Base-by-base conservation (phyloP, 805 yeast genomes). In the Candida vartiovaarae region DNA sequence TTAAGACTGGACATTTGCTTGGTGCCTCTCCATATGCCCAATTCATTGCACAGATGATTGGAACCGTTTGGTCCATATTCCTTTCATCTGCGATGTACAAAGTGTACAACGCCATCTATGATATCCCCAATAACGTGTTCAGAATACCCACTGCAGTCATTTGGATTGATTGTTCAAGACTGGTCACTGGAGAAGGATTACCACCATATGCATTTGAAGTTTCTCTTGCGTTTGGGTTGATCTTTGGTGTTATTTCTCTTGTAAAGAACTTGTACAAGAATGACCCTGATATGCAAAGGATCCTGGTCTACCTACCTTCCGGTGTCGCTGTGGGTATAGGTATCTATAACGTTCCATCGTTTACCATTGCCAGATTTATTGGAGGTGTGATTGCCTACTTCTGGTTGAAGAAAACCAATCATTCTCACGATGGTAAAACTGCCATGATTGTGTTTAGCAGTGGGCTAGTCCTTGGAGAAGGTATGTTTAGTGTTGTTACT, bases 251-350 rank as follows among this genome's bases (percentile, higher is more conserved):
- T 2, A 76, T 89, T 6, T 75, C 95, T 0, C 64, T 89, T 32
- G 52, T 80, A 15, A 80, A 80, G 48, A 77, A 87, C 50, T 51
- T 81, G 4, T 70, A 80, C 11, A 70, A 73, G 40, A 63, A 64
- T 32, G 52, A 63, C 8, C 52, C 43, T 41, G 61, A 55, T 36
- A 62, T 59, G 43, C 66, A 70, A 40, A 64, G 63, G 39, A 70
- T 69, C 44, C 54, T 78, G 45, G 65, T 71, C 2, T 86, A 74
- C 65, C 65, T 91, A 27, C 99, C 99, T 1, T 82, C 88, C 24
- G 99, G 99, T 9, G 95, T 93, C 27, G 97, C 99, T 3, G 96
- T 90, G 15, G 99, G 99, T 2, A 84, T 91, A 41, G 98, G 99
- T 15, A 88, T 91, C 48, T 93, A 91, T 63, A 93, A 93, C 61